Conservation (phyloP, 2,329 filamentous ascomycete genomes). For the Leptodontidium sp. region DNA sequence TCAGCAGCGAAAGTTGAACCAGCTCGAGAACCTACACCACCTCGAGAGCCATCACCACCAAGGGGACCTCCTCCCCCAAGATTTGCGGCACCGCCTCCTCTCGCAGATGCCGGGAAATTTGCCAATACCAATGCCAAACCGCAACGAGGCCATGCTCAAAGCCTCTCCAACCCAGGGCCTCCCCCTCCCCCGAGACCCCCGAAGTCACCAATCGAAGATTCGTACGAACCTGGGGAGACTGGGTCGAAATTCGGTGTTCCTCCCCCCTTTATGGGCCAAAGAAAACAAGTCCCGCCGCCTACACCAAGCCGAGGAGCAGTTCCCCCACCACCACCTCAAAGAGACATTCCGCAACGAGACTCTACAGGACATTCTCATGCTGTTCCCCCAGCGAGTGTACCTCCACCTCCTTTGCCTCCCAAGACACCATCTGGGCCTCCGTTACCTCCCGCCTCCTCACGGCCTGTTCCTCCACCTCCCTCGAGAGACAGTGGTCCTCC, state of each 20-base stretch:
- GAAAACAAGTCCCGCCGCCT: constrained; percentile 73
- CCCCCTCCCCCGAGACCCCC: constrained; percentile 74
- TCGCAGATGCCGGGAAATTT: constrained; percentile 90
- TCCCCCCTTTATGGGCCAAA: constrained; percentile 77
- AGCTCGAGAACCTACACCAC: constrained; percentile 62
- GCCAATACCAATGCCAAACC: constrained; percentile 63
- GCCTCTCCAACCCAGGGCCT: constrained; percentile 63
- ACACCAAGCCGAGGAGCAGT: constrained; percentile 75
- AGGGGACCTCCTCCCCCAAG: constrained; percentile 65
- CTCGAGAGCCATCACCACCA: constrained; percentile 75
- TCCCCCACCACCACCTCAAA: constrained; percentile 72
- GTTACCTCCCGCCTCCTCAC: constrained; percentile 58
- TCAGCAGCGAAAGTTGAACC: constrained; percentile 62
- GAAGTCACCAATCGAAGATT: constrained; percentile 76
- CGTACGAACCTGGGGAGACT: constrained; percentile 55
- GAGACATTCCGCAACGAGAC: constrained; percentile 59
- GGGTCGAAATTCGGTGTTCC: constrained; percentile 76
- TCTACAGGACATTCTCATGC: constrained; percentile 51
- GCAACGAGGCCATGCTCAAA: constrained; percentile 56
- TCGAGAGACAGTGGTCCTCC: constrained; percentile 43
- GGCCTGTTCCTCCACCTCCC: constrained; percentile 63
- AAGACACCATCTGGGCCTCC: constrained; percentile 56
- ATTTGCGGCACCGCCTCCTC: constrained; percentile 86
- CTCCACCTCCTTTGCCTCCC: constrained; percentile 53
- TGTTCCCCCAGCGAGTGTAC: constrained; percentile 46